A percentile compares a stretch with the other conserved stretches of the same genome.
These are phyloP conservation scores for Leccinum idahoense DNA, from an alignment of 1,284 basidiomycete species.

Conservation along the genomic window DNA sequence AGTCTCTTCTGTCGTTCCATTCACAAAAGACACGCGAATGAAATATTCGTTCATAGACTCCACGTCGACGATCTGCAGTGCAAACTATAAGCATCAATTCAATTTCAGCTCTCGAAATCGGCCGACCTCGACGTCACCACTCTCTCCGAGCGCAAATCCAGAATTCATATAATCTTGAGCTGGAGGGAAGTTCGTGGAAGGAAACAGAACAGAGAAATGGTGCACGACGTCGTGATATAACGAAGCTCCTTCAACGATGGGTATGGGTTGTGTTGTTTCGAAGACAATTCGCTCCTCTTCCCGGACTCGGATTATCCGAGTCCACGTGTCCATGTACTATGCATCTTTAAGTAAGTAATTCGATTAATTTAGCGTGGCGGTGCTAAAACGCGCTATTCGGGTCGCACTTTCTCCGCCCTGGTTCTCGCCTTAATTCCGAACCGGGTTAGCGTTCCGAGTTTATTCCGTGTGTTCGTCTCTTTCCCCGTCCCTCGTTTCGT, in stretches of 20 bases:
- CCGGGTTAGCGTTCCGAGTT: too few species aligned
- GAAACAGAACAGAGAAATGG: constrained; percentile 11
- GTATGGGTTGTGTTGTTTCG: constrained; percentile 7
- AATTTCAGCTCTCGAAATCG: background rate
- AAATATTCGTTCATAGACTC: constrained; percentile 6
- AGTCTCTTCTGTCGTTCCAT: constrained; percentile 1
- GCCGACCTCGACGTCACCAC: background rate
- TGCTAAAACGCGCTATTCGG: too few species aligned
- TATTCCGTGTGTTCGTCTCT: too few species aligned
- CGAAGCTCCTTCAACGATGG: background rate
- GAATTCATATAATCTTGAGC: constrained; percentile 1
- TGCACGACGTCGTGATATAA: constrained; percentile 3
- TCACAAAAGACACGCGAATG: constrained; percentile 4
- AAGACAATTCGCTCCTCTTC: constrained; percentile 18
- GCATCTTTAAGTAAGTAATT: too few species aligned
- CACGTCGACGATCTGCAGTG: background rate
- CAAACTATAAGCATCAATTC: background rate
- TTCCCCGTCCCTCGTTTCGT: too few species aligned
- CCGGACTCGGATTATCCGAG: background rate
- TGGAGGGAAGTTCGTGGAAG: constrained; percentile 16
- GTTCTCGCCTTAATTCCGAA: too few species aligned
- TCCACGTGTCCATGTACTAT: too few species aligned
- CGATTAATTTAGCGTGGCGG: too few species aligned
- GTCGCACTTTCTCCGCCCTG: too few species aligned
- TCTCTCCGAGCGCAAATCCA: too few species aligned